These are phyloP conservation scores for Trypethelium eluteriae DNA, from an alignment of 495 filamentous ascomycete genomes.

Conservation along the genomic window DNA sequence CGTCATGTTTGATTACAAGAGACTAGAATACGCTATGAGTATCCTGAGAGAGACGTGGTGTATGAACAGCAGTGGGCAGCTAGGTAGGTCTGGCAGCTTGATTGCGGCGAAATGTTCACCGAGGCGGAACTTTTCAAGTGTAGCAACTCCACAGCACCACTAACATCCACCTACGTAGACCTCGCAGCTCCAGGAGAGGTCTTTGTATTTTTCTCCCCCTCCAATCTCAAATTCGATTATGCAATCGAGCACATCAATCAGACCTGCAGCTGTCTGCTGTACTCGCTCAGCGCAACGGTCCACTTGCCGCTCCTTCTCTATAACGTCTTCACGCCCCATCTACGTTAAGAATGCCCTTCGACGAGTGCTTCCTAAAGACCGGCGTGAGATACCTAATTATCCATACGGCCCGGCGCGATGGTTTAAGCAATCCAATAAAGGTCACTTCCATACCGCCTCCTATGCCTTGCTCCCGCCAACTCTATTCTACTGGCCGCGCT, in stretches of 20 bases:
- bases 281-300: neutral
- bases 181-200: neutral
- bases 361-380: conserved; percentile 4
- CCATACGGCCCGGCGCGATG: conserved; percentile 69
- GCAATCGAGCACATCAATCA: neutral
- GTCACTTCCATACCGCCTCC: conserved; percentile 54
- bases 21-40: no score
- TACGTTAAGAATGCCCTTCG: conserved; percentile 9
- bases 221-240: neutral
- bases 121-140: neutral
- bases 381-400: conserved; percentile 55
- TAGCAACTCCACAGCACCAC: no score
- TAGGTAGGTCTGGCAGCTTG: neutral
- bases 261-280: neutral
- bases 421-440: conserved; percentile 83
- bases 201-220: neutral
- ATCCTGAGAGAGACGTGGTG: no score
- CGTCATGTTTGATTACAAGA: neutral
- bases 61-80: neutral
- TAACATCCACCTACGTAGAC: neutral
- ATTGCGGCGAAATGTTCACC: neutral
- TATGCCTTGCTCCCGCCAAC: no score
- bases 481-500: neutral
- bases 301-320: neutral
- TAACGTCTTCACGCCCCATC: neutral